These are phyloP conservation scores for Solanum appendiculatum DNA, from an alignment of 257 asterid genomes.

Conservation along the genomic window DNA sequence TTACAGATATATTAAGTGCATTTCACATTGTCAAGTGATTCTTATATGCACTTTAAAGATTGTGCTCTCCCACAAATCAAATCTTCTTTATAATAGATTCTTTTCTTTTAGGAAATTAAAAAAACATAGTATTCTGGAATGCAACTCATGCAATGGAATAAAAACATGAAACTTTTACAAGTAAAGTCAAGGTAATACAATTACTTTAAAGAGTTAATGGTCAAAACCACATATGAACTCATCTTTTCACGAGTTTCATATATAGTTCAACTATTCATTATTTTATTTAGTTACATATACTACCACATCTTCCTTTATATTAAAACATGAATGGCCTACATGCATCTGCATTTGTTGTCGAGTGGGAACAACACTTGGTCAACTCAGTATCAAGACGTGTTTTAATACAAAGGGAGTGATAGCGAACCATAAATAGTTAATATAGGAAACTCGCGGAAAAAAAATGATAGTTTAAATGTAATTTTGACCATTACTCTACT, in stretches of 20 bases:
- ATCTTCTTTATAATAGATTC: background rate
- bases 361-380: background rate
- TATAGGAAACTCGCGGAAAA: accelerated
- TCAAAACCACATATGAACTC: background rate
- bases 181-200: background rate
- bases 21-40: background rate
- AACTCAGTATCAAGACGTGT: background rate
- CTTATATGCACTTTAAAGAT: background rate
- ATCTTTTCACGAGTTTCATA: background rate
- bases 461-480: no score
- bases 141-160: background rate
- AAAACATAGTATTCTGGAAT: background rate
- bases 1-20: background rate
- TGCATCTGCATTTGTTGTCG: background rate
- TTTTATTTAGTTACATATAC: background rate
- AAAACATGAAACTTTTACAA: background rate
- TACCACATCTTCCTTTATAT: background rate
- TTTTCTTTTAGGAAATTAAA: background rate
- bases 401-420: background rate
- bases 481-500: background rate
- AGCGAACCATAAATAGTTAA: background rate
- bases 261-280: background rate
- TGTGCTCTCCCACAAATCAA: background rate
- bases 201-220: background rate
- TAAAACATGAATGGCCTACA: background rate